These are phyloP conservation scores for Tulasnella sp. DNA, from an alignment of 768 basidiomycete species.

Conservation along the genomic window DNA sequence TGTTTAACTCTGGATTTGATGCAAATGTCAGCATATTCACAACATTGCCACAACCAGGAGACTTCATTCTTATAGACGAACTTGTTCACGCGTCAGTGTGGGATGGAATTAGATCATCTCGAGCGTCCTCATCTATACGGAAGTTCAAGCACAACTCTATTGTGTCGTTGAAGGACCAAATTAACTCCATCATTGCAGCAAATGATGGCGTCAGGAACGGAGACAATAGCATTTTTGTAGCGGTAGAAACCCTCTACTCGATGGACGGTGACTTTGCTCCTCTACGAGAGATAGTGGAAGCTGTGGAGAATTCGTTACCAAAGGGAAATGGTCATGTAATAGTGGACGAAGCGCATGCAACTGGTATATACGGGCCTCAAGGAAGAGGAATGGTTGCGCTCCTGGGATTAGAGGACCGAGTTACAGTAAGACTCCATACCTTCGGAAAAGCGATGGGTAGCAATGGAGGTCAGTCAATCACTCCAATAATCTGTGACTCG, in stretches of 20 bases:
- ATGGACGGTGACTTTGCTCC: constrained; percentile 95
- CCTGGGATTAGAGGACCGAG: constrained; percentile 54
- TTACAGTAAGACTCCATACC: constrained; percentile 71
- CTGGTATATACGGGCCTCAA: constrained; percentile 70
- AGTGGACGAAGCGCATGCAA: constrained; percentile 90
- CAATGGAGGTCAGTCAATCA: constrained; percentile 55
- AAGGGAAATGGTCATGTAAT: constrained; percentile 54
- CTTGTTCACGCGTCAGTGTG: constrained; percentile 85
- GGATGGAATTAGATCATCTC: constrained; percentile 67
- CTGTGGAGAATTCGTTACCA: constrained; percentile 50
- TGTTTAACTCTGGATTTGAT: constrained; percentile 91
- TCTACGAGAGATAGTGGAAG: constrained; percentile 47
- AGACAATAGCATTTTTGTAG: constrained; percentile 50
- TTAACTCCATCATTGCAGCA: constrained; percentile 32
- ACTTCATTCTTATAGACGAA: constrained; percentile 71
- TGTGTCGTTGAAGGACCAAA: constrained; percentile 32
- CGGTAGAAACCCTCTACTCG: constrained; percentile 81
- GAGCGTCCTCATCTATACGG: constrained; percentile 27
- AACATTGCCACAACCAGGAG: constrained; percentile 60
- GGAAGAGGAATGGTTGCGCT: constrained; percentile 63
- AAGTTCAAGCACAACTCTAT: constrained; percentile 67
- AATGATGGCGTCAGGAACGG: constrained; percentile 31
- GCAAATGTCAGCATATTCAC: constrained; percentile 84
- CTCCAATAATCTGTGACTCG: background rate
- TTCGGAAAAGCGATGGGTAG: constrained; percentile 87